Percentiles rank a stretch among this genome's conserved stretches.
phyloP scores from a whole-genome alignment of 2,329 filamentous ascomycete species.

The Diaporthe velutina region DNA sequence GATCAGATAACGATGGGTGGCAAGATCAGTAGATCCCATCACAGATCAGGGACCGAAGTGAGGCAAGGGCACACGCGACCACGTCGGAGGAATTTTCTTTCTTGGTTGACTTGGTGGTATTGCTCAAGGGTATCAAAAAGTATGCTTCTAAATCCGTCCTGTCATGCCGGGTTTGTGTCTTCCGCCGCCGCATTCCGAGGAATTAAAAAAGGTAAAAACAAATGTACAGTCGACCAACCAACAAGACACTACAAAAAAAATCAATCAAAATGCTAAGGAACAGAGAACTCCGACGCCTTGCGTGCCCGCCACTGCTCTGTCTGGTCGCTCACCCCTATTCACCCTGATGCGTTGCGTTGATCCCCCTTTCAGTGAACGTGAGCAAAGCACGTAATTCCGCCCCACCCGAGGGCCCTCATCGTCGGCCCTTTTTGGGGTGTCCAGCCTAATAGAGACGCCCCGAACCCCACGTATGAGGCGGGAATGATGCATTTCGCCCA shows the following conservation, averaged over 20 bases:
- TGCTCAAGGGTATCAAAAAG: slow-evolving; percentile 36
- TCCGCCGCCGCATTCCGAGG: background rate
- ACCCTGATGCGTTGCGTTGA: background rate
- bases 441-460: background rate
- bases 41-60: background rate
- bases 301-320: slow-evolving; percentile 19
- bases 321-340: slow-evolving; percentile 9
- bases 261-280: background rate
- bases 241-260: background rate
- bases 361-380: slow-evolving; percentile 2
- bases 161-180: slow-evolving; percentile 16
- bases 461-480: slow-evolving; percentile 20
- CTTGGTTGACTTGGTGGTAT: background rate
- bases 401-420: slow-evolving; percentile 27
- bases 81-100: background rate
- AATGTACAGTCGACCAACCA: background rate
- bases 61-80: background rate
- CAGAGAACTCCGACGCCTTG: slow-evolving; percentile 31
- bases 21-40: slow-evolving; percentile 19
- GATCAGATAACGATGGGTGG: slow-evolving; percentile 21
- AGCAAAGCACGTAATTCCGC: slow-evolving; percentile 35
- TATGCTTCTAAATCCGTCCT: slow-evolving; percentile 33
- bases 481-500: background rate
- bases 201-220: background rate
- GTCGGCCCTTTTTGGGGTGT: slow-evolving; percentile 18